Conservation (phyloP, 2,329 filamentous ascomycete genomes). For the Ophidiomyces ophidiicola region DNA sequence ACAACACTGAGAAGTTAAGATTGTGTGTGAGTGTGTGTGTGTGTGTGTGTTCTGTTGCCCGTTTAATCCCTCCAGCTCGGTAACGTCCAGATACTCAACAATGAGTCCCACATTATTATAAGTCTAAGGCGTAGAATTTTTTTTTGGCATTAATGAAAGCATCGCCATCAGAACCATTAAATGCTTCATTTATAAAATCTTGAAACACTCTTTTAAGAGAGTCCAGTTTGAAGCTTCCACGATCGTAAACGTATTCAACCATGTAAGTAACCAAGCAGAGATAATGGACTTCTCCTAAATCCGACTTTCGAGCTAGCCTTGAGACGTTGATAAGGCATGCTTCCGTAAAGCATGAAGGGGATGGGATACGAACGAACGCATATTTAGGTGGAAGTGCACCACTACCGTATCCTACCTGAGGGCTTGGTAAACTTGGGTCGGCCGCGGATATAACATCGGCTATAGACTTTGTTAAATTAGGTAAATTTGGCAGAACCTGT, state of each 20-base stretch:
- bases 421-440: conserved; percentile 9
- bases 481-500: conserved; percentile 12
- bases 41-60: too few relatives aligned
- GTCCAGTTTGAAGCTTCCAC: conserved; percentile 9
- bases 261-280: conserved; percentile 12
- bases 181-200: conserved; percentile 9
- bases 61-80: too few relatives aligned
- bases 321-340: conserved; percentile 12
- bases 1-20: too few relatives aligned
- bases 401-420: conserved; percentile 9
- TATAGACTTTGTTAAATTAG: conserved; percentile 1
- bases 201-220: neutral
- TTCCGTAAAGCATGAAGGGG: conserved; percentile 10
- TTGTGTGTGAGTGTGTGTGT: too few relatives aligned
- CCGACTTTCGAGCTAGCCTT: conserved; percentile 1
- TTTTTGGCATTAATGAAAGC: too few relatives aligned
- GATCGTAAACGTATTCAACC: conserved; percentile 11
- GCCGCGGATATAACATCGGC: conserved; percentile 13
- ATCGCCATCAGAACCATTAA: too few relatives aligned
- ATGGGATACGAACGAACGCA: conserved; percentile 12
- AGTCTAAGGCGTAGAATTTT: too few relatives aligned
- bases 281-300: conserved; percentile 4
- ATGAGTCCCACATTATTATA: too few relatives aligned
- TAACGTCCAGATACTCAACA: too few relatives aligned
- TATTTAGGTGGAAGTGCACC: conserved; percentile 11